A percentile compares a stretch with the other conserved stretches of the same genome.
Conservation (phyloP, 192 early-diverging fungal genomes). For the Backusella circina region DNA sequence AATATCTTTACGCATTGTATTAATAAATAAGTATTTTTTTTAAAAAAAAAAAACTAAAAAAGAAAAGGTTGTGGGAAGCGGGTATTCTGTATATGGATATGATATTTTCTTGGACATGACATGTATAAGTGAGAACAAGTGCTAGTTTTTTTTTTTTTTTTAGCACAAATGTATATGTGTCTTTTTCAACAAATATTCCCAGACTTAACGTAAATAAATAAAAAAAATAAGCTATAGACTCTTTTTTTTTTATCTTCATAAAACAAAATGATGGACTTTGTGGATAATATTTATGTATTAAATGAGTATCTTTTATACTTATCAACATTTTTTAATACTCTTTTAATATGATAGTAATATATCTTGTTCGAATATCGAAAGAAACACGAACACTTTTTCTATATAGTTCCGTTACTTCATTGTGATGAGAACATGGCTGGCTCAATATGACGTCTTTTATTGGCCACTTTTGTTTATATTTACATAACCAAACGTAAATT, state of each 20-base stretch:
- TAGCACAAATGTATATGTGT: background rate
- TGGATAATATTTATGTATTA: background rate
- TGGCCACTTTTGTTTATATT: background rate
- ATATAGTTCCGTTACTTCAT: too few species aligned
- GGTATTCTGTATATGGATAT: too few species aligned
- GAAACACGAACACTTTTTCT: too few species aligned
- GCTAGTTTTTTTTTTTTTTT: background rate
- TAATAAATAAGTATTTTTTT: background rate
- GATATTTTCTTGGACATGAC: too few species aligned
- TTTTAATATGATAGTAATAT: too few species aligned
- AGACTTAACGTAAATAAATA: background rate
- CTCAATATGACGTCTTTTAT: background rate
- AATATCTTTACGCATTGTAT: background rate
- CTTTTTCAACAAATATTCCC: background rate
- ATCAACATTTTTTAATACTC: too few species aligned
- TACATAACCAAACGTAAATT: background rate
- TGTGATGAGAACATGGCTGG: background rate
- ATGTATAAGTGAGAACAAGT: too few species aligned
- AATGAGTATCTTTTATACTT: too few species aligned
- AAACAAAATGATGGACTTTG: too few species aligned
- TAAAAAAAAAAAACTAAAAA: background rate
- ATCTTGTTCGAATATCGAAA: too few species aligned
- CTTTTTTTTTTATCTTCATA: background rate
- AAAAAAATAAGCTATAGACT: background rate
- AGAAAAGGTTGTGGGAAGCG: too few species aligned